Evolutionary conservation across 495 filamentous ascomycete genomes (phyloP).

Genomic region (Talaromyces nanjingensis): DNA sequence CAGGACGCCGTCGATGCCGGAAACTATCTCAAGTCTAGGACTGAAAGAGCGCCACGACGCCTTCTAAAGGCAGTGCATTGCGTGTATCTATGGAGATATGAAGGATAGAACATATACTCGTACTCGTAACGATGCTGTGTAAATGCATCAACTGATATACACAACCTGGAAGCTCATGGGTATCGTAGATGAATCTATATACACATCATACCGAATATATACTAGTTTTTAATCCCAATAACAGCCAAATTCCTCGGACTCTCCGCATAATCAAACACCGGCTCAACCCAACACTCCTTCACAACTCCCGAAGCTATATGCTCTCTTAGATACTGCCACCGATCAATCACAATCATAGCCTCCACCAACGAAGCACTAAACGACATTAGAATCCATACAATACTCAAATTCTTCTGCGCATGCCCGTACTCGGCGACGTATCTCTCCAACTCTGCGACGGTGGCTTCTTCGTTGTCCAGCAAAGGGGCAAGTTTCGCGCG

Average conservation of each 20-base stretch:
- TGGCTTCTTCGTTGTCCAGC: conserved; percentile 47
- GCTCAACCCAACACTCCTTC: conserved; percentile 79
- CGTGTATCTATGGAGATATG: background rate
- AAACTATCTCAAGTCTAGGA: background rate
- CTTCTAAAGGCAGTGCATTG: background rate
- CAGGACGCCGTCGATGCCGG: background rate
- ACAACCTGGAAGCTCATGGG: background rate
- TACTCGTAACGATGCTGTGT: too few relatives aligned
- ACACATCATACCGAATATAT: conserved; percentile 2
- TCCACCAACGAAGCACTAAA: conserved; percentile 87
- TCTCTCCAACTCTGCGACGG: conserved; percentile 61
- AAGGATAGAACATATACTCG: too few relatives aligned
- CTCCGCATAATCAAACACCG: conserved; percentile 81
- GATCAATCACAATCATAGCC: conserved; percentile 81
- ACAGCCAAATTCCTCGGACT: conserved; percentile 87
- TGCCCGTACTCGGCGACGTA: conserved; percentile 59
- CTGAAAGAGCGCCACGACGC: background rate
- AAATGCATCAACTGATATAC: too few relatives aligned
- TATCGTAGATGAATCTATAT: background rate
- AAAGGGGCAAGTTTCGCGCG: conserved; percentile 50
- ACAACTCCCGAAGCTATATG: conserved; percentile 44
- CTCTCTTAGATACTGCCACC: conserved; percentile 84
- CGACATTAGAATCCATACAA: conserved; percentile 91
- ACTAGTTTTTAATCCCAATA: conserved; percentile 67
- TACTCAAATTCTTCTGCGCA: conserved; percentile 75